phyloP scores from a whole-genome alignment of 257 asterid genomes.

The Orobanche coerulescens region DNA sequence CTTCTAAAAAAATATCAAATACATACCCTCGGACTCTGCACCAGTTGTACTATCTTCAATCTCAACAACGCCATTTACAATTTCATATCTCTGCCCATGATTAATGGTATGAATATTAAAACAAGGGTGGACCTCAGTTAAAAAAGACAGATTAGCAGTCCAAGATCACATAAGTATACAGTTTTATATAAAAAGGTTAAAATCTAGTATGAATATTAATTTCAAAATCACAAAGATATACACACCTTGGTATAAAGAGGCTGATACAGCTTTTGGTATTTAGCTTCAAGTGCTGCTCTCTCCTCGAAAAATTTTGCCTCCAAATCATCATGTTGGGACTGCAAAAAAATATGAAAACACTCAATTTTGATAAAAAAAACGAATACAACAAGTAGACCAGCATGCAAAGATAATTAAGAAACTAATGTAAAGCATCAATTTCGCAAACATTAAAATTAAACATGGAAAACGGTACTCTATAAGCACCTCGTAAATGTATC shows the following conservation, averaged over 20 bases:
- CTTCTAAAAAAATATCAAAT: not conserved
- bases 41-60: slow-evolving; percentile 31
- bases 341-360: slow-evolving; percentile 5
- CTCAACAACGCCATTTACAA: slow-evolving; percentile 40
- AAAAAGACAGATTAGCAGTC: not conserved
- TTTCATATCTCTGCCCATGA: slow-evolving; percentile 44
- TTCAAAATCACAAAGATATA: not conserved
- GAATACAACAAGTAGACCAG: not conserved
- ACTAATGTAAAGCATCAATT: not conserved
- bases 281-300: slow-evolving; percentile 47
- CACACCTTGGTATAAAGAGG: slow-evolving; percentile 49
- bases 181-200: slow-evolving; percentile 39
- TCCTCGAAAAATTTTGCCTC: slow-evolving; percentile 48
- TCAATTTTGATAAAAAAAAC: not conserved
- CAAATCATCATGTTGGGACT: slow-evolving; percentile 42
- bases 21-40: slow-evolving; percentile 21
- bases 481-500: not conserved
- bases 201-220: no score
- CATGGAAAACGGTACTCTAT: not conserved
- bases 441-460: not conserved
- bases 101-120: not conserved
- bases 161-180: not conserved
- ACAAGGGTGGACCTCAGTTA: not conserved
- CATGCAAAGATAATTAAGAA: not conserved
- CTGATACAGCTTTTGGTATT: slow-evolving; percentile 45